Base-by-base conservation (phyloP, 805 yeast species). In the Candida odintsovae region DNA sequence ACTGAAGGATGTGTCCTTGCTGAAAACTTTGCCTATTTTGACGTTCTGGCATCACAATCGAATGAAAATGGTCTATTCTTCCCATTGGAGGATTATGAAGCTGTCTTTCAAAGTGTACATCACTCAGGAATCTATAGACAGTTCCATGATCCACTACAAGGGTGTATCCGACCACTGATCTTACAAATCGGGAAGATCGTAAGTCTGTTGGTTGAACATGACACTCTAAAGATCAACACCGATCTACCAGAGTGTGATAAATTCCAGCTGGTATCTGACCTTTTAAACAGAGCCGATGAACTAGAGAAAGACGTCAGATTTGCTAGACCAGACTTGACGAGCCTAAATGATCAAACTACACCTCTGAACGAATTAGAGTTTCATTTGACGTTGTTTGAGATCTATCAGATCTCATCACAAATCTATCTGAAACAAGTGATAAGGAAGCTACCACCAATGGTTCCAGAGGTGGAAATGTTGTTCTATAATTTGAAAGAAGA, bases 341-440 rank as follows among this genome's bases (percentile, higher is more conserved):
- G 74, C 42, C 57, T 78, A 36, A 55, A 61, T 13, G 26, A 43
- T 21, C 23, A 47, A 10, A 42, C 25, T 9, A 19, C 26, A n/a
- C 25, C 29, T 5, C 15, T 37, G 16, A 63, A 65, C 18, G 83
- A 80, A 42, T 56, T 80, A 36, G 84, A 80, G 57, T 63, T 72
- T 49, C 86, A 80, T 57, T 62, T 80, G 40, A 78, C 85, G 0
- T 56, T 78, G 26, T 80, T 80, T 55, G 85, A 80, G 55, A 73
- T 79, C 10, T 77, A 72, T 52, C 84, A 80, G 60, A 54, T 78
- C 12, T 69, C 81, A 23, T 71, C 79, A 8, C 76, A 72, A 52
- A 62, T 80, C 36, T 80, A 77, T 53, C 59, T 80, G 29, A 65
- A 78, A 39, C 84, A 78, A 54, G 70, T 82, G 0, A 73, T 79